Percentiles rank a stretch among this genome's conserved stretches.
These are phyloP conservation scores for Schizonepeta tenuifolia DNA, from an alignment of 257 asterid genomes.

Conservation along the genomic window DNA sequence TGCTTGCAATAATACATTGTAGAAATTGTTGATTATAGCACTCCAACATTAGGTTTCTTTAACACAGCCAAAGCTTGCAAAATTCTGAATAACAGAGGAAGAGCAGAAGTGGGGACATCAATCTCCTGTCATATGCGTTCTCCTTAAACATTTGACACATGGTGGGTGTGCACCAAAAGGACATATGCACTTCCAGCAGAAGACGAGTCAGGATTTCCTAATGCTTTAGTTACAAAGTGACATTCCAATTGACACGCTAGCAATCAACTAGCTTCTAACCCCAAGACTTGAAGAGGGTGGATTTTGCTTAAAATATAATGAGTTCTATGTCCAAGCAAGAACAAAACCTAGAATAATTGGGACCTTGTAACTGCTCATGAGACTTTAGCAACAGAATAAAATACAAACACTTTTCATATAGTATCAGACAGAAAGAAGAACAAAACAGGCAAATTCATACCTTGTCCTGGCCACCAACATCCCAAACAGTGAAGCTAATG, in stretches of 20 bases:
- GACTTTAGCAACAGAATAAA: conserved; percentile 6
- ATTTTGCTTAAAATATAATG: neutral
- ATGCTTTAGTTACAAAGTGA: neutral
- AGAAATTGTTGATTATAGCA: neutral
- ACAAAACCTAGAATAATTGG: neutral
- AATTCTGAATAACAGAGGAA: neutral
- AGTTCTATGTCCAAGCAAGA: neutral
- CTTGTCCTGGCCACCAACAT: conserved; percentile 62
- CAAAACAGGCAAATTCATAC: conserved; percentile 30
- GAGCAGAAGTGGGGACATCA: neutral
- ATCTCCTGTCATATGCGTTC: conserved; percentile 3
- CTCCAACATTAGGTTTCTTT: neutral
- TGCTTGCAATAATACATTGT: neutral
- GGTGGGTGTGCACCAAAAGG: neutral
- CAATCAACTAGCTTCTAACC: neutral
- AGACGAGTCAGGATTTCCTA: neutral
- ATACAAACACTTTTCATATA: neutral
- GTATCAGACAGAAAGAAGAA: neutral
- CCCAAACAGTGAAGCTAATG: conserved; percentile 63
- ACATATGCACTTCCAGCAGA: neutral
- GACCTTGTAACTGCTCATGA: neutral
- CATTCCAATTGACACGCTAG: neutral
- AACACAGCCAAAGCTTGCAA: neutral
- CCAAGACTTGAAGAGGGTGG: neutral
- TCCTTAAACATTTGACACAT: conserved; percentile 18